Evolutionary conservation across 2,329 filamentous ascomycete species (phyloP).

Genomic region (Pseudomassariella vexata): DNA sequence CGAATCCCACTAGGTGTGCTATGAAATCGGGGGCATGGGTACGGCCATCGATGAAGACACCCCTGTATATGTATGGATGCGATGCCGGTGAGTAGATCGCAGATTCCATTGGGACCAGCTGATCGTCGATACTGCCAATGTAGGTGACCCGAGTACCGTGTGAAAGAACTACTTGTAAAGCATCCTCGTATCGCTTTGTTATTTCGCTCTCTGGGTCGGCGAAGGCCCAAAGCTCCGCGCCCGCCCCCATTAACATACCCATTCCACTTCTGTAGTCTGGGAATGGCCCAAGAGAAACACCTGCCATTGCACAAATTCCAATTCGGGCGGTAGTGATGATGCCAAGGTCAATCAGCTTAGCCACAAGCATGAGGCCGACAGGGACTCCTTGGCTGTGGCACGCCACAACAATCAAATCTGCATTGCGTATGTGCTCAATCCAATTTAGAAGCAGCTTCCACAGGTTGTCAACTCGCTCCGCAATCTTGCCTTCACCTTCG

Average conservation of each 20-base stretch:
- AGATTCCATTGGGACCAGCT: slow-evolving; percentile 91
- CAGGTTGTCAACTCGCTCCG: slow-evolving; percentile 80
- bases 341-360: slow-evolving; percentile 86
- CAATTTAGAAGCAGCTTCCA: slow-evolving; percentile 95
- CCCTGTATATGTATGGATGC: slow-evolving; percentile 90
- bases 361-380: slow-evolving; percentile 84
- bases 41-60: slow-evolving; percentile 92
- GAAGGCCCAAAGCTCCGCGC: slow-evolving; percentile 95
- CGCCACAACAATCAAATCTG: slow-evolving; percentile 86
- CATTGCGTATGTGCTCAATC: slow-evolving; percentile 82
- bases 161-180: slow-evolving; percentile 67
- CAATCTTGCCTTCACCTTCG: slow-evolving; percentile 90
- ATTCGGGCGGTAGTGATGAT: slow-evolving; percentile 72
- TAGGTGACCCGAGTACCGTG: slow-evolving; percentile 82
- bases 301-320: slow-evolving; percentile 81
- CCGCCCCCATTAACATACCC: slow-evolving; percentile 78
- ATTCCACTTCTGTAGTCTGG: slow-evolving; percentile 85
- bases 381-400: slow-evolving; percentile 96
- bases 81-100: slow-evolving; percentile 79
- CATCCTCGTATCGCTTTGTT: slow-evolving; percentile 72
- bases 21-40: slow-evolving; percentile 92
- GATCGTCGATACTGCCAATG: slow-evolving; percentile 92
- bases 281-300: slow-evolving; percentile 90
- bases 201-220: slow-evolving; percentile 74
- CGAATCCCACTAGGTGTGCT: slow-evolving; percentile 86